Evolutionary conservation across 768 basidiomycete species (phyloP), one percentile per base, ranked within the genome.

Genomic region (Mycena filopes): DNA sequence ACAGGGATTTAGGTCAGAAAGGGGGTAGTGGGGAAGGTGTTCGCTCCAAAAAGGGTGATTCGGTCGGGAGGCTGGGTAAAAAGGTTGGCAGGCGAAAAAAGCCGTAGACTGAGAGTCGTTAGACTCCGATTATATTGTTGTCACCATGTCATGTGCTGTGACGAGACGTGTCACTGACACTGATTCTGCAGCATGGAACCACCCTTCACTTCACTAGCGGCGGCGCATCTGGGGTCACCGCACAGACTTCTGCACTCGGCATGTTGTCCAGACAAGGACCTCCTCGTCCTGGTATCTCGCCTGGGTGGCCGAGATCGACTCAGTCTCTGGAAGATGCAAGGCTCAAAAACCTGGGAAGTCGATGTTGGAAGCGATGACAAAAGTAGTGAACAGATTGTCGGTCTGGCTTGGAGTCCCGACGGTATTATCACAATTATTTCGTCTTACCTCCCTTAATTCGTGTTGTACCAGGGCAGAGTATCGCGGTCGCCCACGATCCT

Each of bases 181-280:
- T 15, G 16, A n/a, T n/a, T n/a, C n/a, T n/a, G n/a, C n/a, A n/a
- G 16, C 33, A 55, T 64, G 61, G 48, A 60, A 85, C 85, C 82
- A 77, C 80, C 55, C 2, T 90, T 90, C 71, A 78, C 83, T 28
- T 80, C 86, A 31, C 80, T 93, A 57, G 86, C 87, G 25, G 82
- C 80, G 33, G 74, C 91, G 31, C 83, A 82, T 45, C 76, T 93
- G 15, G 85, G 89, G 8, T 79, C 85, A 9, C 79, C 85, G 31
- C 86, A 85, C 58, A 86, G 89, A 42, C 70, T 94, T 31, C 76
- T 91, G 26, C 61, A 80, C 12, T 84, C 88, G 23, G 87, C 93
- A 49, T 94, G 93, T 71, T 93, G 93, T 74, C 92, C 93, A 11
- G 93, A 94, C 79, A 95, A 94, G 75, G 93, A 95, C 76, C 80